A percentile compares a stretch with the other conserved stretches of the same genome.
Conservation (phyloP, 2,329 filamentous ascomycete species). For the Bipolaris gigantea region DNA sequence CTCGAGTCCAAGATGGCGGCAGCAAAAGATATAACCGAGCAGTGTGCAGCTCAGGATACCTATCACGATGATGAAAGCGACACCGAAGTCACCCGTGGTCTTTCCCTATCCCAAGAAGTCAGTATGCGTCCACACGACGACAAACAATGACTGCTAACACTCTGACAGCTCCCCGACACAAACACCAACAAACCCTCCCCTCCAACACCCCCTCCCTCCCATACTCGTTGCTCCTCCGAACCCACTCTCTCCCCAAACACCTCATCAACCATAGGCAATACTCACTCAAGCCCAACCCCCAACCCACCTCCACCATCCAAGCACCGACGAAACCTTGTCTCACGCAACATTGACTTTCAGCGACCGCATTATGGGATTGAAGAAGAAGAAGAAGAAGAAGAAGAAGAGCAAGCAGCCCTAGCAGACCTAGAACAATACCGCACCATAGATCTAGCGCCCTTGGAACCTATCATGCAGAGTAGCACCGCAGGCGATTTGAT, state of each 20-base stretch:
- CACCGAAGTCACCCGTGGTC: background rate
- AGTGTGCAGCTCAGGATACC: background rate
- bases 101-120: background rate
- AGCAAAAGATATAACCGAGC: background rate
- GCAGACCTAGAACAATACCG: slow-evolving; percentile 17
- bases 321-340: slow-evolving; percentile 15
- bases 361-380: slow-evolving; percentile 12
- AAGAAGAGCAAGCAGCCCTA: background rate
- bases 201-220: background rate
- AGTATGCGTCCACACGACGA: background rate
- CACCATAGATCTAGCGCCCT: slow-evolving; percentile 26
- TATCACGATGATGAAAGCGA: background rate
- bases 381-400: slow-evolving; percentile 8
- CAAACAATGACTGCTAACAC: background rate
- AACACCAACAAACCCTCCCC: background rate
- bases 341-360: no score
- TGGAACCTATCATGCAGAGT: slow-evolving; percentile 23
- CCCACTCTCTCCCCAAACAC: slow-evolving; percentile 12
- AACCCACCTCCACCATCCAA: slow-evolving; percentile 5
- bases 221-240: background rate
- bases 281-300: slow-evolving; percentile 11
- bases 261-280: slow-evolving; percentile 15
- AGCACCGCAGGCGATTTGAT: slow-evolving; percentile 21
- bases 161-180: background rate
- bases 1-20: background rate